Evolutionary conservation across 2,329 filamentous ascomycete species (phyloP), one percentile per base, ranked within the genome.

Genomic region (Aureobasidium subglaciale): DNA sequence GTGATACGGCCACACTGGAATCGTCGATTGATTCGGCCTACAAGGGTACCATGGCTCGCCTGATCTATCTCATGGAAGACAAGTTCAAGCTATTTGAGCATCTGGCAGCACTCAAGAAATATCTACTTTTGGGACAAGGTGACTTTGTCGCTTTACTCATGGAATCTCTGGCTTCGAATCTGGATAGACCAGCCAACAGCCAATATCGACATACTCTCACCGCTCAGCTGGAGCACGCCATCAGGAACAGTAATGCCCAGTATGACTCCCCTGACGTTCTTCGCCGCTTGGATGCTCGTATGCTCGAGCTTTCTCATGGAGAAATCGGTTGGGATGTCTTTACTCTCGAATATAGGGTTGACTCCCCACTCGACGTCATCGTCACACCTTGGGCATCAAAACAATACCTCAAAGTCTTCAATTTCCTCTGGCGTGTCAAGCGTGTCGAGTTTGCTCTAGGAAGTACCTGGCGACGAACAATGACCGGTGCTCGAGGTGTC

Each of bases 271-370:
- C 89, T 1, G 95, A 99, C 67, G 91, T 99, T 5, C 81, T 99
- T 25, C 84, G 90, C 5, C 84, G 93, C 10, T 80, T 99, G 3
- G 93, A 99, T 71, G 92, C 93, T n/a, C 88, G 95, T 59, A 97
- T 99, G 92, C 80, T 99, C 37, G 92, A 97, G 72, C 80, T 97
- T 5, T 95, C 88, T 8, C 91, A 96, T 64, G 93, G 93, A 50
- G 93, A 99, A 65, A 97, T 96, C 53, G 93, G 93, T 48, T 99
- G 93, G 93, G 93, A 99, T 67, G 96, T 95, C 67, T 99, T 99
- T 72, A 99, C 93, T 0, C 82, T 99, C 8, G 95, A 99, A 69
- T 99, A 99, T 74, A 96, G 97, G 70, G 93, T 99, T 63, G 91
- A 96, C 68, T 88, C 92, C 2, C 93, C 93, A 0, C 88, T 96